A percentile compares a stretch with the other conserved stretches of the same genome.
Evolutionary conservation across 257 asterid genomes (phyloP).

Genomic region (Datura wrightii): DNA sequence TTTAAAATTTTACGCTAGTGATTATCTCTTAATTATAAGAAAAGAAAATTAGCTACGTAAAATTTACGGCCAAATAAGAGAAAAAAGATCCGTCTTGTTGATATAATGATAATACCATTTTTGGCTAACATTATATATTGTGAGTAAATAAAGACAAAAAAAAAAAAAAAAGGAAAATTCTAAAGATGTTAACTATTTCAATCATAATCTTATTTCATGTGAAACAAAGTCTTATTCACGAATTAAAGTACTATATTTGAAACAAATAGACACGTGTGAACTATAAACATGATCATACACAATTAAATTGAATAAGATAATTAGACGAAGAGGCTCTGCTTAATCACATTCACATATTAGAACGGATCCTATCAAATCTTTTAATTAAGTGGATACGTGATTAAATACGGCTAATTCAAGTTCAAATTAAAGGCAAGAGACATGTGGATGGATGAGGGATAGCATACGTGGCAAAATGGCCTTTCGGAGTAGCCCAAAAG

Average conservation of each 20-base stretch:
- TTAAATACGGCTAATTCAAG: not conserved
- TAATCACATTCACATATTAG: not conserved
- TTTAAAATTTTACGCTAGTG: not conserved
- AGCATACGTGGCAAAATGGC: constrained; percentile 3
- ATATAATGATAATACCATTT: not conserved
- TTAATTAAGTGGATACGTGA: not conserved
- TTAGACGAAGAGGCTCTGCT: not conserved
- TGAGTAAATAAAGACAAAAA: not conserved
- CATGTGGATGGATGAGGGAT: not conserved
- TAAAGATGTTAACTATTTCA: not conserved
- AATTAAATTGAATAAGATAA: not conserved
- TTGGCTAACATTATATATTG: not conserved
- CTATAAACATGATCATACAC: not conserved
- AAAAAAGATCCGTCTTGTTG: not conserved
- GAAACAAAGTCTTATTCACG: not conserved
- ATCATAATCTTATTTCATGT: not conserved
- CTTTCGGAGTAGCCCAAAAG: not conserved
- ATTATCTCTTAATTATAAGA: not conserved
- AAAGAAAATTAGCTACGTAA: not conserved
- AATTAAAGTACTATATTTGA: not conserved
- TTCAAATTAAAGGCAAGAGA: not conserved
- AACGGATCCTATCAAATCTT: not conserved
- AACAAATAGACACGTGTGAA: not conserved
- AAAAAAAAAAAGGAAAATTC: not conserved
- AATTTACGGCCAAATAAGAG: not conserved